Evolutionary conservation across 805 yeast genomes (phyloP).

Genomic region (Torulaspora maleeae): DNA sequence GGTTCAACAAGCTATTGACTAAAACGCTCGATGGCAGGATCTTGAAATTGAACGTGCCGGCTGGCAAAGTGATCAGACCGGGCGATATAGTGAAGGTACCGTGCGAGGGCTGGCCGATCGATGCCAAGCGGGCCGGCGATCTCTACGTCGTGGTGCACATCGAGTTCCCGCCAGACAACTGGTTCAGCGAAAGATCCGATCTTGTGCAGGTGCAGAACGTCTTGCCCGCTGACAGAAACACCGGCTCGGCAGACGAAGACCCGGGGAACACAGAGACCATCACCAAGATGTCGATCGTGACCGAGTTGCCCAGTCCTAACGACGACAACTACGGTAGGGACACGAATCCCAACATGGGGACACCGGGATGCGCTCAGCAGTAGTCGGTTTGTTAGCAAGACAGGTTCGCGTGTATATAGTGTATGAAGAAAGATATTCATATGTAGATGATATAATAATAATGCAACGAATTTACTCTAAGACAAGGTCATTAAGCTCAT

Average conservation of each 20-base stretch:
- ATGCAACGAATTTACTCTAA: constrained; percentile 4
- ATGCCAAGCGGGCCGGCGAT: constrained; percentile 50
- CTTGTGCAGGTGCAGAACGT: constrained; percentile 48
- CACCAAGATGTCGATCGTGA: constrained; percentile 25
- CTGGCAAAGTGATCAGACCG: constrained; percentile 79
- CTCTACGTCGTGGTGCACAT: constrained; percentile 65
- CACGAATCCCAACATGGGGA: neutral
- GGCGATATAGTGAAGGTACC: constrained; percentile 59
- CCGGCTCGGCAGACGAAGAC: constrained; percentile 12
- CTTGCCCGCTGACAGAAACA: constrained; percentile 40
- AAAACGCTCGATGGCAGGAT: constrained; percentile 79
- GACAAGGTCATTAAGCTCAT: constrained; percentile 26
- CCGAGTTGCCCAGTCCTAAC: constrained; percentile 27
- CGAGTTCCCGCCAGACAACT: constrained; percentile 78
- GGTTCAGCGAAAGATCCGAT: constrained; percentile 77
- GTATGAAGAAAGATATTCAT: constrained; percentile 1
- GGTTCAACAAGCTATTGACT: constrained; percentile 61
- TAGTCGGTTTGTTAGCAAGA: constrained; percentile 14
- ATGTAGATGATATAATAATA: constrained; percentile 2
- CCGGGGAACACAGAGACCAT: constrained; percentile 33
- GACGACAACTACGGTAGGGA: neutral
- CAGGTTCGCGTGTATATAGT: constrained; percentile 8
- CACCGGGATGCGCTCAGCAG: constrained; percentile 39
- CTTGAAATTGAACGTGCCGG: constrained; percentile 57
- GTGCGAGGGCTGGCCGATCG: constrained; percentile 81